A percentile compares a stretch with the other conserved stretches of the same genome.
These are phyloP conservation scores for Nakaseomyces delphensis DNA, from an alignment of 1,139 yeast genomes.

Conservation along the genomic window DNA sequence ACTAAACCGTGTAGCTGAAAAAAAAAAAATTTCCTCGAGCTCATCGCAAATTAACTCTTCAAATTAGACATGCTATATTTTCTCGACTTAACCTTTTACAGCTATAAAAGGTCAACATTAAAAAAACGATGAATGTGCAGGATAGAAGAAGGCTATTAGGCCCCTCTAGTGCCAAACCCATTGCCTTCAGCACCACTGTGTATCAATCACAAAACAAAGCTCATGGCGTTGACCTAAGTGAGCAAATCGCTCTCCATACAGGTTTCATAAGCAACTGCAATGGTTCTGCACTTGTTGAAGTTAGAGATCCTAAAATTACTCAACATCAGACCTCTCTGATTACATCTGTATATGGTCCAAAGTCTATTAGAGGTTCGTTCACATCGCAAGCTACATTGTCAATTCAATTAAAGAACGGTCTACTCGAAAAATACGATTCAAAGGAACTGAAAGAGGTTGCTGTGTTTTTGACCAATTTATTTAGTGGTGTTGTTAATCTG, in stretches of 20 bases:
- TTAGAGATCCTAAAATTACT: slow-evolving; percentile 43
- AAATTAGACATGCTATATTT: no score
- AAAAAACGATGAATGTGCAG: slow-evolving; percentile 36
- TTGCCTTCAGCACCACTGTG: slow-evolving; percentile 34
- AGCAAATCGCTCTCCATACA: slow-evolving; percentile 38
- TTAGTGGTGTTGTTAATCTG: slow-evolving; percentile 43
- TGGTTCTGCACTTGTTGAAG: slow-evolving; percentile 76
- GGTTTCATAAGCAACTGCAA: slow-evolving; percentile 64
- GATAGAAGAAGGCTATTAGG: slow-evolving; percentile 71
- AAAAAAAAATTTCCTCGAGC: slow-evolving; percentile 1
- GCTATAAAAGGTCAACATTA: no score
- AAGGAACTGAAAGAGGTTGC: slow-evolving; percentile 31
- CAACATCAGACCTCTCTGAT: slow-evolving; percentile 36
- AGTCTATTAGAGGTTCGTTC: slow-evolving; percentile 75
- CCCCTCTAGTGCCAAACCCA: slow-evolving; percentile 49
- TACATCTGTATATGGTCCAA: slow-evolving; percentile 78
- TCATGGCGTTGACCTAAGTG: slow-evolving; percentile 12
- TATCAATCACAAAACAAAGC: slow-evolving; percentile 9
- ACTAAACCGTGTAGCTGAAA: not conserved
- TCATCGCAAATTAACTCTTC: not conserved
- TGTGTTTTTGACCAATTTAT: slow-evolving; percentile 30
- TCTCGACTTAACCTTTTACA: no score
- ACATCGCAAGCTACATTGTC: slow-evolving; percentile 58
- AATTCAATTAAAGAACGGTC: slow-evolving; percentile 50
- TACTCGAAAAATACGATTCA: slow-evolving; percentile 27